Conservation (phyloP, 2,329 filamentous ascomycete genomes). For the Ophioceras dolichostomum region DNA sequence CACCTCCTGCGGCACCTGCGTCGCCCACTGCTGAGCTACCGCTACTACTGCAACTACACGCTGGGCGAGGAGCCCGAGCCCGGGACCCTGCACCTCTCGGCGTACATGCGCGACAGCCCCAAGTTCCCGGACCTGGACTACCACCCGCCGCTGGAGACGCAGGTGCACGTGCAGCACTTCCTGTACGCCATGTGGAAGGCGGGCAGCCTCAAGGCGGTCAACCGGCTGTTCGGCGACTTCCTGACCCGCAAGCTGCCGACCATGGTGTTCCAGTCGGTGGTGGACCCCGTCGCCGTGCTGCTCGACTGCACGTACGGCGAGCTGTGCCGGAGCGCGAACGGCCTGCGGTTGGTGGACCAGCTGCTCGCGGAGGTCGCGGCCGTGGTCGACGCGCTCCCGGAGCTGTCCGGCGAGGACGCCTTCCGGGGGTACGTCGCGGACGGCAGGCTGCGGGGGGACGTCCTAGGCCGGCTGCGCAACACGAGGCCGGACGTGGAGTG, state of each 20-base stretch:
- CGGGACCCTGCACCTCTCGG: slow-evolving; percentile 20
- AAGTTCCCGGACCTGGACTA: neutral
- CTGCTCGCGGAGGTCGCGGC: slow-evolving; percentile 63
- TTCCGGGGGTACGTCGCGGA: slow-evolving; percentile 43
- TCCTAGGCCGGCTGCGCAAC: slow-evolving; percentile 35
- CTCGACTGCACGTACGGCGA: slow-evolving; percentile 65
- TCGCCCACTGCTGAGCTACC: slow-evolving; percentile 16
- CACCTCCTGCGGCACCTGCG: slow-evolving; percentile 30
- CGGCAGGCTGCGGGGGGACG: slow-evolving; percentile 48
- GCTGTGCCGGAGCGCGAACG: slow-evolving; percentile 53
- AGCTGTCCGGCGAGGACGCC: slow-evolving; percentile 42
- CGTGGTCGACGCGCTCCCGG: slow-evolving; percentile 64
- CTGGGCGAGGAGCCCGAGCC: slow-evolving; percentile 15
- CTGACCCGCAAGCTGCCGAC: slow-evolving; percentile 67
- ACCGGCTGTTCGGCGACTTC: slow-evolving; percentile 47
- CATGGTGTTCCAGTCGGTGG: slow-evolving; percentile 60
- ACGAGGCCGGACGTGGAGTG: slow-evolving; percentile 28
- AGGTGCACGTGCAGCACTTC: slow-evolving; percentile 12
- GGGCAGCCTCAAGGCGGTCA: slow-evolving; percentile 47
- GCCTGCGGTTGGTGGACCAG: slow-evolving; percentile 54
- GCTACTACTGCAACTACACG: slow-evolving; percentile 15
- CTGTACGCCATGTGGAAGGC: slow-evolving; percentile 27
- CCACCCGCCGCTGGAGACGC: slow-evolving; percentile 4
- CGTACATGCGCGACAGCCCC: slow-evolving; percentile 6
- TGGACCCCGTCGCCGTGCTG: slow-evolving; percentile 72